Base-by-base conservation (phyloP, 1,139 yeast genomes). In the Suhomyces kunorum region DNA sequence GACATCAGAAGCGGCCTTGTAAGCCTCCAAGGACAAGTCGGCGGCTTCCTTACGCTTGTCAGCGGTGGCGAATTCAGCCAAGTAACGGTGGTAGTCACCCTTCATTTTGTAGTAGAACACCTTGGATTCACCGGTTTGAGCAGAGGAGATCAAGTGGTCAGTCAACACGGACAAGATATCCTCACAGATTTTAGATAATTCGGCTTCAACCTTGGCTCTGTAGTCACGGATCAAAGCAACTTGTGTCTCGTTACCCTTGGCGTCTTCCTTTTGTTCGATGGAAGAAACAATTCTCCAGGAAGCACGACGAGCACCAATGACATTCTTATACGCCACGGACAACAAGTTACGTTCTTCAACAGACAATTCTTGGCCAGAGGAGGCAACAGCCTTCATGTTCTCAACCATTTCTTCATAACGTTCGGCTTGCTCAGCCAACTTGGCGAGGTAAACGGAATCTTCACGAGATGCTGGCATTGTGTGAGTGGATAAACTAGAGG, bases 331-430 rank as follows among this genome's bases (percentile, higher is more conserved):
- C 51, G 98, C 98, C 55, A 92, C 97, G 27, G 97, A 88, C 59
- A 92, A 80, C 59, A 92, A 80, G 71, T 92, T 92, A 73, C 98
- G 90, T 76, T 92, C 98, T 73, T 92, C 98, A 53, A 92, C 96
- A 28, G 95, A 85, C 59, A 92, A 78, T 69, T 90, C 98, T 70
- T 88, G 90, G 50, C 96, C 97, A 36, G 95, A 80, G 33, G 96
- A 85, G 54, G 97, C 97, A 63, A 92, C 98, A 46, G 88, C 87
- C 71, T 90, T 90, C 98, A 92, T 92, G 74, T 87, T 87, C 69
- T 89, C 96, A 58, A 92, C 98, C 98, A 89, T 90, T 75, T 94
- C 98, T 75, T 92, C 98, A 68, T 92, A 92, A 73, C 98, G 95
- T 77, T 92, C 98, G 61, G 98, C 98, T 78, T 92, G 98, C 76